Percentiles rank a stretch among this genome's conserved stretches.
These are phyloP conservation scores for Plantago major DNA, from an alignment of 257 asterid species.

Conservation along the genomic window DNA sequence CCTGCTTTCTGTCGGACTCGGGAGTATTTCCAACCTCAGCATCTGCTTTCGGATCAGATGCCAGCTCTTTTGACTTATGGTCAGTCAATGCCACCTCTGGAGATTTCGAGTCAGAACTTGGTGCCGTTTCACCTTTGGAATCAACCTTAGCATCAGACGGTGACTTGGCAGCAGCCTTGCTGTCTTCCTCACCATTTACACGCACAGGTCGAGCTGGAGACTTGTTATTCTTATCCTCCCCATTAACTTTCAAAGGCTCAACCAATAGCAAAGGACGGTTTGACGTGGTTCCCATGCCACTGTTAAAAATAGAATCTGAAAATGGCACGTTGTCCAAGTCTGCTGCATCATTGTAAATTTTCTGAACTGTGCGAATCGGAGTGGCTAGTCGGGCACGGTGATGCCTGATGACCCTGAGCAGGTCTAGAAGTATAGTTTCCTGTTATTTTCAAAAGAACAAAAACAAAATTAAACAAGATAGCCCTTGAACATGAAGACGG, in stretches of 20 bases:
- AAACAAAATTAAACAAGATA: conserved; percentile 9
- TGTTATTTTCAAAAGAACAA: conserved; percentile 27
- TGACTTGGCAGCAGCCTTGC: conserved; percentile 44
- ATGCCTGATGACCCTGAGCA: conserved; percentile 89
- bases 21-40: conserved; percentile 38
- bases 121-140: conserved; percentile 36
- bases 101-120: conserved; percentile 39
- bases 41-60: conserved; percentile 39
- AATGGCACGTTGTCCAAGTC: conserved; percentile 76
- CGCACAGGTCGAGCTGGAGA: conserved; percentile 46
- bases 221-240: conserved; percentile 62
- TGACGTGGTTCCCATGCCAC: conserved; percentile 36
- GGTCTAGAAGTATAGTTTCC: conserved; percentile 88
- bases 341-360: conserved; percentile 69
- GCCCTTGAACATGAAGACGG: neutral
- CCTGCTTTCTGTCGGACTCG: conserved; percentile 36
- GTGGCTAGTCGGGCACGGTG: conserved; percentile 98
- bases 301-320: conserved; percentile 53
- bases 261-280: conserved; percentile 59
- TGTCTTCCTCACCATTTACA: conserved; percentile 50
- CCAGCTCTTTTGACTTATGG: conserved; percentile 37
- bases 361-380: conserved; percentile 95
- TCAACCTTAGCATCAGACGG: conserved; percentile 43
- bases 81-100: conserved; percentile 30
- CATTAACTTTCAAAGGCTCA: conserved; percentile 80